Evolutionary conservation across 345 rosid genomes (phyloP).

Genomic region (Gossypium longicalyx): DNA sequence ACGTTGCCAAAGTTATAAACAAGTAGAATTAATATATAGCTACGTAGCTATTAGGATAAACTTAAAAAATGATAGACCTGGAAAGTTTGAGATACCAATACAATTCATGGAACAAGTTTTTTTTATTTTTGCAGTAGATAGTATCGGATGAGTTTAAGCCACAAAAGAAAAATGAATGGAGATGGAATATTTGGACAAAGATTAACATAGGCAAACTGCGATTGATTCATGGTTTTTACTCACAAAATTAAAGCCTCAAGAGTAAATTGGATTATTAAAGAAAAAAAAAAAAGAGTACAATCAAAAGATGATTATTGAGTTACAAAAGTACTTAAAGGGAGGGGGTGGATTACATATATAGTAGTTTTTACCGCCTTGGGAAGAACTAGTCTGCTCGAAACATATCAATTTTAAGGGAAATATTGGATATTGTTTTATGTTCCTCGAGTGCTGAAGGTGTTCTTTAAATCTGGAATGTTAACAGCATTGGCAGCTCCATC

Average conservation of each 20-base stretch:
- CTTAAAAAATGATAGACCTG: neutral
- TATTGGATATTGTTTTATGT: slow-evolving; percentile 7
- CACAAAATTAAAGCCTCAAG: neutral
- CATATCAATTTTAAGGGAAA: neutral
- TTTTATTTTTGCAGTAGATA: neutral
- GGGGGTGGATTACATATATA: neutral
- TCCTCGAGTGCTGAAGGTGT: slow-evolving; percentile 6
- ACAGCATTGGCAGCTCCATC: slow-evolving; percentile 9
- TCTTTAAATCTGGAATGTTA: slow-evolving; percentile 16
- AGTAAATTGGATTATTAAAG: too few relatives aligned
- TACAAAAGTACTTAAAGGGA: neutral
- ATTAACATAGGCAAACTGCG: neutral
- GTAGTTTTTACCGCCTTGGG: neutral
- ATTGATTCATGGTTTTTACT: neutral
- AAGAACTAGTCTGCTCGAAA: neutral
- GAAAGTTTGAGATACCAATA: neutral
- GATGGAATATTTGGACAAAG: neutral
- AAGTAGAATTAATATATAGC: neutral
- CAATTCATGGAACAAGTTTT: neutral
- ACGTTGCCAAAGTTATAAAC: neutral
- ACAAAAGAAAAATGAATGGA: neutral
- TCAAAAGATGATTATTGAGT: neutral
- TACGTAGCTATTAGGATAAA: neutral
- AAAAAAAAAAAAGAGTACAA: neutral
- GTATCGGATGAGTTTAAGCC: neutral